Evolutionary conservation across 2,329 filamentous ascomycete genomes (phyloP), one percentile per base, ranked within the genome.

Genomic region (Pseudocercospora eumusae): DNA sequence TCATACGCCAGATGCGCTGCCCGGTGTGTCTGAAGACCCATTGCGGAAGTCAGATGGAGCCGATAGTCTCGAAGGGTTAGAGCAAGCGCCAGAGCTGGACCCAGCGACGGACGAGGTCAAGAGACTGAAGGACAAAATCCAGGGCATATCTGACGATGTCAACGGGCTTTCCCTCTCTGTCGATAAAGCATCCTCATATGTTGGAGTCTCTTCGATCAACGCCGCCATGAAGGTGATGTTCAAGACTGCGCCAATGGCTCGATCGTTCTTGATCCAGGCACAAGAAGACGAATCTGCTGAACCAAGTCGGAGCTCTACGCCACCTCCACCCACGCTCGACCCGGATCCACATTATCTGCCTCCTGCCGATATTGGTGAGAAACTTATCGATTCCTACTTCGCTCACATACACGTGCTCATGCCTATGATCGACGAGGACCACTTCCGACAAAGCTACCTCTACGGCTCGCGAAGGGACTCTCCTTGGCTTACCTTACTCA

Each of bases 71-170:
- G 83, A 85, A 65, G 80, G 81, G 49, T 81, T 92, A 13, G 89
- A 92, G 72, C 87, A 89, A 68, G 87, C 91, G 69, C 88, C 89
- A 0, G 80, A 82, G 21, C 80, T 84, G 52, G 85, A 88, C 66
- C 81, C 82, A 3, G 86, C 87, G 71, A 87, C 85, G 83, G 89
- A 91, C 63, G 88, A 92, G 71, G 85, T 76, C 33, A 76, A 68
- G 21, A 63, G 75, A 60, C 75, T 80, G 54, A 73, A 75, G 53
- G 68, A 75, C 58, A 75, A 75, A 47, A 75, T 80, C 25, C 78
- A 81, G 62, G 75, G 77, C 54, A 79, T 73, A 28, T 71, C 71
- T 2, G 71, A 74, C 62, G 72, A 74, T 44, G 69, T 74, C 36
- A 70, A 74, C 57, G 71, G 70, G 6, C 68, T 74, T 0, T 74